Base-by-base conservation (phyloP, 2,329 filamentous ascomycete species). In the Sporothrix protearum region DNA sequence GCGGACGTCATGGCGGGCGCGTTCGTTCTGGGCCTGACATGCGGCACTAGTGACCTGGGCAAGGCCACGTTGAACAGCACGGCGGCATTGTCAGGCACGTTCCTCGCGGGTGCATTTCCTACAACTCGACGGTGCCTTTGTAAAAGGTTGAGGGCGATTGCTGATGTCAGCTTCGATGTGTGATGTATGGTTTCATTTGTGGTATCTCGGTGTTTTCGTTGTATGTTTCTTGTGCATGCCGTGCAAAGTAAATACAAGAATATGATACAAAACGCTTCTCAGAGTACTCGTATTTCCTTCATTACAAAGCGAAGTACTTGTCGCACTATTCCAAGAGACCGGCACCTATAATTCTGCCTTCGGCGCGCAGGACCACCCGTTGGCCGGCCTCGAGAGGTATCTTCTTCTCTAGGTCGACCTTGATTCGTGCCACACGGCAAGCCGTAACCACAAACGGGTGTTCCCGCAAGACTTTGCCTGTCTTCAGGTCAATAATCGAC, bases 341-440 rank as follows among this genome's bases (percentile, higher is more conserved):
- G 49, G 94, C 94, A 12, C 93, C 96, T 72, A 98, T 87, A 1
- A 96, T 98, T 76, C 91, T 88, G 1, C 96, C 96, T 68, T 89
- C 89, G 75, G 89, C 89, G 73, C 96, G 85, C 68, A 99, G 81
- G 36, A 98, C 92, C 59, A 99, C 88, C 75, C 93, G 87, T 75
- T 91, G 90, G 0, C 92, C 92, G 19, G 87, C 85, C 80, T 97
- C 96, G 63, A 98, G 80, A 19, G 96, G 94, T 69, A 96, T 87
- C 74, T 89, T 90, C 28, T 85, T 83, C 67, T 90, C 89, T 77
- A 97, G 82, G 78, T 92, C 91, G 33, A 98, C 88, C 71, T 88
- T 84, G 1, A 97, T 86, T 72, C 92, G 86, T 5, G 94, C 94
- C 69, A 97, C 89, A 68, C 85, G 88, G 0, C 89, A 93, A 0